These are phyloP conservation scores for Candida suzukii DNA, from an alignment of 805 yeast genomes.

Conservation along the genomic window DNA sequence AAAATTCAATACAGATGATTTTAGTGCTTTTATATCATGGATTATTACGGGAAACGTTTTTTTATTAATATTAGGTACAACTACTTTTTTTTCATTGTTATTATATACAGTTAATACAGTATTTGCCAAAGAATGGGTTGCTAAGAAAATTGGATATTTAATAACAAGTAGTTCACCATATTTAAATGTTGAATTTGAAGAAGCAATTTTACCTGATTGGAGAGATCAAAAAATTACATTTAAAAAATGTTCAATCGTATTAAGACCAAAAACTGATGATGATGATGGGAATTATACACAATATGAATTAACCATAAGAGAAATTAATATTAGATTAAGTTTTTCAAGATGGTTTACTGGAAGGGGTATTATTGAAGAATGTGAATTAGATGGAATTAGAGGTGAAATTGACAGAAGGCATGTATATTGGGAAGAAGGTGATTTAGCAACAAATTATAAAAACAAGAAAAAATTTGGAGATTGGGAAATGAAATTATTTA, in stretches of 20 bases:
- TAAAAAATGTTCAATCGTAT: constrained; percentile 77
- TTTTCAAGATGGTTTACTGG: constrained; percentile 88
- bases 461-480: constrained; percentile 78
- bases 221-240: constrained; percentile 78
- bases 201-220: constrained; percentile 94
- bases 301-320: constrained; percentile 85
- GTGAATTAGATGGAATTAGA: constrained; percentile 76
- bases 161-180: constrained; percentile 73
- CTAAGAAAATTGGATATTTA: constrained; percentile 71
- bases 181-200: constrained; percentile 79
- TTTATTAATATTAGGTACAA: constrained; percentile 78
- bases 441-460: constrained; percentile 75
- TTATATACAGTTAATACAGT: constrained; percentile 75
- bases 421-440: constrained; percentile 74
- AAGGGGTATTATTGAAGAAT: constrained; percentile 73
- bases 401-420: constrained; percentile 92
- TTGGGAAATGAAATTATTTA: constrained; percentile 80
- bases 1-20: constrained; percentile 89
- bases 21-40: constrained; percentile 89
- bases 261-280: constrained; percentile 56
- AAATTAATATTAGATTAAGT: constrained; percentile 72
- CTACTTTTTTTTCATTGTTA: constrained; percentile 81
- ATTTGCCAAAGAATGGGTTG: constrained; percentile 84
- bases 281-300: constrained; percentile 97
- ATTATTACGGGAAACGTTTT: constrained; percentile 79